Evolutionary conservation across 768 basidiomycete genomes (phyloP).

Genomic region (Boletus coccyginus): DNA sequence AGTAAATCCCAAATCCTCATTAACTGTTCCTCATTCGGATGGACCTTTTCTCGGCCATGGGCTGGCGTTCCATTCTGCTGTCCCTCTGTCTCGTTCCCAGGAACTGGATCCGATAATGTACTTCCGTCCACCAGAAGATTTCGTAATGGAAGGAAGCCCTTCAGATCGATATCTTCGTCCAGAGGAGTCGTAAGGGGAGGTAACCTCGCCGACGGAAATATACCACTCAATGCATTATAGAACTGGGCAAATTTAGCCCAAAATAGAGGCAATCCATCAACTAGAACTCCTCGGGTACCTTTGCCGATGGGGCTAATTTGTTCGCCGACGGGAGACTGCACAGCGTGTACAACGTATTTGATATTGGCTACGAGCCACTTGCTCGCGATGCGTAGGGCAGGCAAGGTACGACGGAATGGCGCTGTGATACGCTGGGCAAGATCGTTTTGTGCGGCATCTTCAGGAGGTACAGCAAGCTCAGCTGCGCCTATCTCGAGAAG

Average conservation of each 20-base stretch:
- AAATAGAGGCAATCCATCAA: constrained; percentile 47
- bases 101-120: constrained; percentile 4
- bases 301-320: constrained; percentile 7
- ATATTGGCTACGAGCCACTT: constrained; percentile 86
- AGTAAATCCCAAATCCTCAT: constrained; percentile 91
- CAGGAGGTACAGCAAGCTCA: constrained; percentile 55
- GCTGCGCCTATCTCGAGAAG: constrained; percentile 64
- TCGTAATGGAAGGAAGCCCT: constrained; percentile 82
- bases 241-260: constrained; percentile 75
- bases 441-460: constrained; percentile 54
- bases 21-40: constrained; percentile 94
- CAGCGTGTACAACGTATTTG: constrained; percentile 56
- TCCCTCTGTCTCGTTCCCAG: constrained; percentile 22
- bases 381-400: constrained; percentile 80
- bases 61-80: constrained; percentile 22
- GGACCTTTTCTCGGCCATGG: constrained; percentile 45
- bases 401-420: constrained; percentile 78
- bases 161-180: constrained; percentile 89
- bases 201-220: constrained; percentile 68
- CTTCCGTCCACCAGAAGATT: constrained; percentile 45
- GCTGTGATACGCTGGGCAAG: constrained; percentile 85
- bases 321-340: constrained; percentile 28
- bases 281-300: constrained; percentile 23
- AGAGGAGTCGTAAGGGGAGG: constrained; percentile 59
- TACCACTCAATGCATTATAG: constrained; percentile 50